Conservation (phyloP, 2,329 filamentous ascomycete species). For the Diplodia intermedia region DNA sequence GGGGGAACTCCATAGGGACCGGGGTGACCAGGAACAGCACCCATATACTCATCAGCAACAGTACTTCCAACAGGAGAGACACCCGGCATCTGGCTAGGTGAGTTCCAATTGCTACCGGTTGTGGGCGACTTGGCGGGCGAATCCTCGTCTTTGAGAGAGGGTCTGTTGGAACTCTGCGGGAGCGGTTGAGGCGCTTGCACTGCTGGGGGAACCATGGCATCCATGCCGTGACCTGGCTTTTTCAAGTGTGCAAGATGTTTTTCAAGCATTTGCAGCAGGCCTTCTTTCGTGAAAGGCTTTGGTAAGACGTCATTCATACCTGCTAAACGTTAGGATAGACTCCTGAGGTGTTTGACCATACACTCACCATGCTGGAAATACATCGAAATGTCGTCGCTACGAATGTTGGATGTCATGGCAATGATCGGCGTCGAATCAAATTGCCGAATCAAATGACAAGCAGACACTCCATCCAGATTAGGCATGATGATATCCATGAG, state of each 20-base stretch:
- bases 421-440: slow-evolving; percentile 88
- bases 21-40: slow-evolving; percentile 53
- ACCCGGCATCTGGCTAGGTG: slow-evolving; percentile 64
- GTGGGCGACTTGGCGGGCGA: slow-evolving; percentile 68
- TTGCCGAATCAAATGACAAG: slow-evolving; percentile 90
- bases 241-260: slow-evolving; percentile 87
- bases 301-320: slow-evolving; percentile 98
- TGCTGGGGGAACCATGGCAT: slow-evolving; percentile 58
- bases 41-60: slow-evolving; percentile 55
- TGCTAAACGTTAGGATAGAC: slow-evolving; percentile 48
- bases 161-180: slow-evolving; percentile 52
- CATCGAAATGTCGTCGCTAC: slow-evolving; percentile 93
- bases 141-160: slow-evolving; percentile 68
- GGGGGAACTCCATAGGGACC: slow-evolving; percentile 47
- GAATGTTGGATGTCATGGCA: slow-evolving; percentile 98
- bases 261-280: slow-evolving; percentile 79
- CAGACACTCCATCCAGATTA: slow-evolving; percentile 90
- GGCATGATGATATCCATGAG: slow-evolving; percentile 86
- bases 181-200: slow-evolving; percentile 52
- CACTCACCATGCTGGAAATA: slow-evolving; percentile 92
- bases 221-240: slow-evolving; percentile 60
- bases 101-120: slow-evolving; percentile 68
- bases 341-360: not conserved
- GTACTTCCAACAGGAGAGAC: slow-evolving; percentile 62
- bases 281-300: slow-evolving; percentile 91